Evolutionary conservation across 345 rosid species (phyloP).

Genomic region (Gossypium turneri): DNA sequence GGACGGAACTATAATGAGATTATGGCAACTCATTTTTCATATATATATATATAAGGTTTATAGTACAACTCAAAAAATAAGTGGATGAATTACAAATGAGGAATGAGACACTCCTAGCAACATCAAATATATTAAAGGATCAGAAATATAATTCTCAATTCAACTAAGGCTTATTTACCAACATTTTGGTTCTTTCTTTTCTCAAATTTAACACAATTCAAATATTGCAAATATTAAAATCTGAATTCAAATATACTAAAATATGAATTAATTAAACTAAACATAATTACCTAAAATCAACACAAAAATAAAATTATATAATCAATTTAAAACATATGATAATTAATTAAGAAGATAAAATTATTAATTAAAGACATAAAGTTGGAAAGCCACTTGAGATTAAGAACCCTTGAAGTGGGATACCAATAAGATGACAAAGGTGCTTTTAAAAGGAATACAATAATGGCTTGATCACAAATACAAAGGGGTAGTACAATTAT

Average conservation of each 20-base stretch:
- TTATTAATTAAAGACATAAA: background rate
- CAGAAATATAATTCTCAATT: background rate
- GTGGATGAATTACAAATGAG: background rate
- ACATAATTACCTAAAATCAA: background rate
- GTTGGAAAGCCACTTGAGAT: background rate
- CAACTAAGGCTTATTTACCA: background rate
- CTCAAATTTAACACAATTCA: too few species aligned
- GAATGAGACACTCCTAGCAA: background rate
- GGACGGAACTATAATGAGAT: constrained; percentile 8
- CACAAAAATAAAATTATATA: background rate
- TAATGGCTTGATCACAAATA: background rate
- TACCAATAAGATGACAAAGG: constrained; percentile 1
- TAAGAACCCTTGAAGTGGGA: constrained; percentile 4
- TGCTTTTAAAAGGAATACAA: constrained; percentile 1
- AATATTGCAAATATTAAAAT: too few species aligned
- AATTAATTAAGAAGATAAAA: background rate
- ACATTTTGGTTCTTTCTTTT: background rate
- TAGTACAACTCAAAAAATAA: background rate
- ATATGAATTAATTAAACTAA: background rate
- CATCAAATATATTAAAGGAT: background rate
- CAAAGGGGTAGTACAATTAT: background rate
- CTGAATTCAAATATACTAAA: too few species aligned
- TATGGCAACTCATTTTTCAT: background rate
- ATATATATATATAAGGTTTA: too few species aligned
- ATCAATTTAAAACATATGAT: background rate